Evolutionary conservation across 148 eudicot species (phyloP), one percentile per base, ranked within the genome.

Genomic region (Euryodendron excelsum): DNA sequence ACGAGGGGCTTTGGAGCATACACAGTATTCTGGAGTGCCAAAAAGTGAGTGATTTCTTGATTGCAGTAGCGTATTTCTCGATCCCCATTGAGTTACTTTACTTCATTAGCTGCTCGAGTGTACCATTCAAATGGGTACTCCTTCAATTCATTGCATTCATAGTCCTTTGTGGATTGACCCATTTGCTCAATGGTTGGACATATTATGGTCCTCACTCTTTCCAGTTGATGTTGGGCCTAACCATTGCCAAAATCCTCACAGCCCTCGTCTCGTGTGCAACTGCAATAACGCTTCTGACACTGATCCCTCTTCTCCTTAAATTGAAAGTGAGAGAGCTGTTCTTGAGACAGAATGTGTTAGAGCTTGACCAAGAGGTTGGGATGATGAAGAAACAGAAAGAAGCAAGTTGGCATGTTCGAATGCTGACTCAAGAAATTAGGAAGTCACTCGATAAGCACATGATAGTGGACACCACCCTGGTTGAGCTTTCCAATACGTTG

Each of bases 101-200:
- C 86, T 93, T 95, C 80, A 84, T 95, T 41, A 95, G 94, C 82
- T 95, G 98, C 80, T 92, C 98, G 5, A 90, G 84, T 75, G 71
- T 94, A 0, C 98, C 98, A 4, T 93, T 91, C 82, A 95, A 90
- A 83, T 95, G 97, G 98, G 98, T 95, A 1, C 89, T 95, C 1
- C 78, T 93, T 56, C 85, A 91, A 33, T 95, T 93, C 85, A 90
- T 91, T 52, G 89, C 91, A 28, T 95, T 95, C 88, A 95, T 95
- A 77, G 97, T 93, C 21, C 93, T 95, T 30, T 93, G 97, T 84
- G 98, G 98, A 28, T 85, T 91, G 90, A 95, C 98, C 23, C 98
- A 95, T 93, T 85, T 94, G 82, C 89, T 94, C 39, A 94, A 91
- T 72, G 91, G 94, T 21, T 94, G 97, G 98, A 91, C 98, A 39